phyloP scores from a whole-genome alignment of 1,139 yeast genomes.

The Yamadazyma blattariae region DNA sequence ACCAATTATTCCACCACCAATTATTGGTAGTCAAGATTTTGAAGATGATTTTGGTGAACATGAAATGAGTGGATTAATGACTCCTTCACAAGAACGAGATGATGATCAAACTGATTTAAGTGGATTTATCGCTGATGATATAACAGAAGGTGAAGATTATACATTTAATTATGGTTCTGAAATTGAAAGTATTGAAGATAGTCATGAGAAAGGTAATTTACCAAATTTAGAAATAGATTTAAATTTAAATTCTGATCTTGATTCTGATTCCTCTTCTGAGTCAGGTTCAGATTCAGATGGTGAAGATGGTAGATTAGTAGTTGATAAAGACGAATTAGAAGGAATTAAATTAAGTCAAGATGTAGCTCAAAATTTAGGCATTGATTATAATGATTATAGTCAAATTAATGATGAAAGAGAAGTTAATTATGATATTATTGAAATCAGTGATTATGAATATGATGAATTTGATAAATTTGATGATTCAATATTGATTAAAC shows the following conservation, averaged over 20 bases:
- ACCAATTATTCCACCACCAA: not conserved
- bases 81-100: constrained; percentile 38
- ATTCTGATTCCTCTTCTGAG: no score
- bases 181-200: constrained; percentile 1
- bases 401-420: constrained; percentile 46
- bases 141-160: constrained; percentile 6
- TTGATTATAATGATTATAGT: constrained; percentile 22
- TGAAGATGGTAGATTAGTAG: constrained; percentile 12
- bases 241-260: constrained; percentile 10
- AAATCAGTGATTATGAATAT: constrained; percentile 32
- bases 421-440: constrained; percentile 27
- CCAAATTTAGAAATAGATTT: not conserved
- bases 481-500: constrained; percentile 2
- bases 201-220: no score
- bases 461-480: constrained; percentile 13
- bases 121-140: constrained; percentile 30
- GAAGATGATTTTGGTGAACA: constrained; percentile 44
- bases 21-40: constrained; percentile 15
- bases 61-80: constrained; percentile 37
- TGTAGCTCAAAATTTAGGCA: constrained; percentile 28
- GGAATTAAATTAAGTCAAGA: constrained; percentile 29
- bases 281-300: constrained; percentile 15
- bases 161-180: constrained; percentile 9
- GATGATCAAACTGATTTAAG: constrained; percentile 28
- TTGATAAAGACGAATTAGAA: constrained; percentile 22